These are phyloP conservation scores for Exsudoporus frostii DNA, from an alignment of 768 basidiomycete genomes.

Conservation along the genomic window DNA sequence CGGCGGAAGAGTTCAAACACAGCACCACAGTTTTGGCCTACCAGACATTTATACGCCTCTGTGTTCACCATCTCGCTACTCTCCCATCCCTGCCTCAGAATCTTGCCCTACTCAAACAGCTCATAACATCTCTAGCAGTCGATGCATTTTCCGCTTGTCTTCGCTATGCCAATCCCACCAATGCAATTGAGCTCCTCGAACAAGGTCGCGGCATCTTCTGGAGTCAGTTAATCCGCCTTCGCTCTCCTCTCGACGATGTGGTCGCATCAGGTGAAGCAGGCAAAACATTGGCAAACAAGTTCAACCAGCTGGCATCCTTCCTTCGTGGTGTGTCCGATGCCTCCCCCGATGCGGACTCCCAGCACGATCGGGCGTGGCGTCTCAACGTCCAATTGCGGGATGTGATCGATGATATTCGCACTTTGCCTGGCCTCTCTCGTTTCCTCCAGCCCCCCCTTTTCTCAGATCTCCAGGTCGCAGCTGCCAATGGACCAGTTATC, in stretches of 20 bases:
- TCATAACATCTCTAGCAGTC: no score
- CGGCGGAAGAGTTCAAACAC: conserved; percentile 8
- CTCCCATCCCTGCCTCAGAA: no score
- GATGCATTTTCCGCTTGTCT: conserved; percentile 17
- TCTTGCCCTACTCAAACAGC: no score
- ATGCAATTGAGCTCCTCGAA: conserved; percentile 32
- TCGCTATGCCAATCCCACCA: conserved; percentile 2
- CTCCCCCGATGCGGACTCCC: background rate
- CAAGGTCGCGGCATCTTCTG: conserved; percentile 24
- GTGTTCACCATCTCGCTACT: no score
- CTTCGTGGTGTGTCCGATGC: background rate
- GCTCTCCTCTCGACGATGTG: conserved; percentile 6
- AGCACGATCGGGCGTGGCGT: background rate
- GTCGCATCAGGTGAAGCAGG: background rate
- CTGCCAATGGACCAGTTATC: conserved; percentile 28
- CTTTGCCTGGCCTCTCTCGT: conserved; percentile 19
- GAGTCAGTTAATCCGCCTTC: conserved; percentile 18
- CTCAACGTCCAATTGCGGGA: background rate
- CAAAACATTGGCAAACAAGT: background rate
- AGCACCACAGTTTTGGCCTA: conserved; percentile 9
- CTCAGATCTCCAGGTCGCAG: conserved; percentile 17
- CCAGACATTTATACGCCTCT: conserved; percentile 4
- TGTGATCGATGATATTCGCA: conserved; percentile 15
- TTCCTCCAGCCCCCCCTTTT: conserved; percentile 31
- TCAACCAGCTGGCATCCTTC: background rate